Evolutionary conservation across 495 filamentous ascomycete genomes (phyloP).

Genomic region (Aspergillus heteromorphus): DNA sequence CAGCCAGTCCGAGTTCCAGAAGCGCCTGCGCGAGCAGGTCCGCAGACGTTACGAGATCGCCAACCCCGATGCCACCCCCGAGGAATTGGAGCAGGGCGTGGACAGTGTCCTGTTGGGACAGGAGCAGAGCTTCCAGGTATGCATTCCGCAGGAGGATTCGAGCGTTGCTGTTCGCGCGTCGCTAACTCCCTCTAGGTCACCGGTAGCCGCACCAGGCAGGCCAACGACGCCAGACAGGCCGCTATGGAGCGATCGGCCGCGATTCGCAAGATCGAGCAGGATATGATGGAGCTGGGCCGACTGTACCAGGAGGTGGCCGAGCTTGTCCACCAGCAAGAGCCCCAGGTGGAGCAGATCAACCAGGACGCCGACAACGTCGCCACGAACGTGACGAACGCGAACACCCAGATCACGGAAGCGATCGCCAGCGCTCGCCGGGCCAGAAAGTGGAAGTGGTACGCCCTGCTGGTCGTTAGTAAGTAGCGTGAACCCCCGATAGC

Average conservation of each 20-base stretch:
- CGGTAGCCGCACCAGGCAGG: conserved; percentile 72
- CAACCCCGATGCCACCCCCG: conserved; percentile 73
- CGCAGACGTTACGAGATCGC: conserved; percentile 88
- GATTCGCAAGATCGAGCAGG: conserved; percentile 84
- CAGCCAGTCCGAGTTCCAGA: conserved; percentile 68
- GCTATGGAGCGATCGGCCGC: conserved; percentile 81
- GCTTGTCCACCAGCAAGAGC: conserved; percentile 78
- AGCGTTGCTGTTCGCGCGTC: background rate
- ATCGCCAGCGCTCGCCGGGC: conserved; percentile 72
- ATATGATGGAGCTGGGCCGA: conserved; percentile 77
- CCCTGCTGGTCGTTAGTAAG: conserved; percentile 74
- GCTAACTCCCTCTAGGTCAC: conserved; percentile 33
- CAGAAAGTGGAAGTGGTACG: conserved; percentile 97
- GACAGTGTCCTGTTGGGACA: conserved; percentile 61
- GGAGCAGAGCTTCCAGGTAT: conserved; percentile 67
- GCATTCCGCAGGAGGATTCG: conserved; percentile 1
- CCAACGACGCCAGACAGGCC: conserved; percentile 66
- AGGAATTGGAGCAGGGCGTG: conserved; percentile 71
- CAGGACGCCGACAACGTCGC: conserved; percentile 73
- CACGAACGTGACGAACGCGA: conserved; percentile 73
- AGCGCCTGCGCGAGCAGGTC: conserved; percentile 73
- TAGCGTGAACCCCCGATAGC: conserved; percentile 19
- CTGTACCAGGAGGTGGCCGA: conserved; percentile 82
- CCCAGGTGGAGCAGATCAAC: conserved; percentile 69
- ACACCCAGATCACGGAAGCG: conserved; percentile 70